Evolutionary conservation across 164 flowering plant genomes (phyloP).

Genomic region (Nymphaea colorata): DNA sequence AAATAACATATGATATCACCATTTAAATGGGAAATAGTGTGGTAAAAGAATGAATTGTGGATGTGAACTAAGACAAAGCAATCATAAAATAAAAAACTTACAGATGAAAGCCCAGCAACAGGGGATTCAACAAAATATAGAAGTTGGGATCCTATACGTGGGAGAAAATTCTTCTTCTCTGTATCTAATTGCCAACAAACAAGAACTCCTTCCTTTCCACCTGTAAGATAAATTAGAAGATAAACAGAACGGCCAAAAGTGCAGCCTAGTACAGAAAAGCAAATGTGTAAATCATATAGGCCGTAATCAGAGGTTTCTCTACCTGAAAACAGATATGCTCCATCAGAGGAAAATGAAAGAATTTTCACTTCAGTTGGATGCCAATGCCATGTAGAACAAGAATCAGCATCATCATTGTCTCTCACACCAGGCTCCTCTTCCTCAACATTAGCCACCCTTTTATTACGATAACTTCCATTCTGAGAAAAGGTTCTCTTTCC

Average conservation of each 20-base stretch:
- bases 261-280: background rate
- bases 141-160: conserved; percentile 84
- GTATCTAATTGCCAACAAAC: conserved; percentile 97
- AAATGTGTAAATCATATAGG: background rate
- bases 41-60: too few species aligned
- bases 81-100: conserved; percentile 22
- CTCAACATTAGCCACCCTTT: conserved; percentile 13
- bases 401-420: conserved; percentile 83
- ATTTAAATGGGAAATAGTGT: too few species aligned
- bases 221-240: conserved; percentile 17
- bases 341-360: conserved; percentile 78
- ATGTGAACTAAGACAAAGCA: background rate
- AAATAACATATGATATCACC: too few species aligned
- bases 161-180: conserved; percentile 74
- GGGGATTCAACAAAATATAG: conserved; percentile 50
- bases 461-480: conserved; percentile 10
- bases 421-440: conserved; percentile 82
- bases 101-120: conserved; percentile 73
- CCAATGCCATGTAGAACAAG: conserved; percentile 98
- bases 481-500: conserved; percentile 35
- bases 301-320: background rate
- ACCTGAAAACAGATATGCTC: conserved; percentile 93
- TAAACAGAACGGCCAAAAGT: background rate
- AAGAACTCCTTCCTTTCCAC: conserved; percentile 93
- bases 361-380: conserved; percentile 68